Evolutionary conservation across 768 basidiomycete genomes (phyloP).

Genomic region (Kwoniella europaea): DNA sequence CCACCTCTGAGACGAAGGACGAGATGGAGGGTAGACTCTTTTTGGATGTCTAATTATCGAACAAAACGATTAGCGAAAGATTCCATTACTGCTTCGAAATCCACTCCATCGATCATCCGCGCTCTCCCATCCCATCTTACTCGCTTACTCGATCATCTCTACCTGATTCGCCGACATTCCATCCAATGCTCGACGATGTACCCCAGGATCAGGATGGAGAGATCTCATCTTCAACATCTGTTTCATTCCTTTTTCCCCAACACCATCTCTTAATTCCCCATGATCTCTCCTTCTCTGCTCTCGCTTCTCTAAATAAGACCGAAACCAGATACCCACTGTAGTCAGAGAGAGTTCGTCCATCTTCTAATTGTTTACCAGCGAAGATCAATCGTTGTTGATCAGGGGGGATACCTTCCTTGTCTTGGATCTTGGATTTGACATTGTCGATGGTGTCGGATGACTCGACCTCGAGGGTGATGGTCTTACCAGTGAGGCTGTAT

Average conservation of each 20-base stretch:
- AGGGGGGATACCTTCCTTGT: conserved; percentile 61
- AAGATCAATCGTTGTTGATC: conserved; percentile 63
- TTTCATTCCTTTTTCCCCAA: too few species aligned
- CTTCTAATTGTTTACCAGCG: conserved; percentile 63
- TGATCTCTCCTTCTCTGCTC: neutral
- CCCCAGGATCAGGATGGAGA: too few species aligned
- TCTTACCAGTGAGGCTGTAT: conserved; percentile 69
- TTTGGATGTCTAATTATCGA: conserved; percentile 54
- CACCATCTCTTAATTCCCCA: too few species aligned
- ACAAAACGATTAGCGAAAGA: conserved; percentile 15
- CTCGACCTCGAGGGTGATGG: conserved; percentile 67
- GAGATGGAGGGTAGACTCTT: conserved; percentile 92
- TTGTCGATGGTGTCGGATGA: conserved; percentile 63
- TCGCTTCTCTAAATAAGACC: neutral
- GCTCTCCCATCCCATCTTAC: too few species aligned
- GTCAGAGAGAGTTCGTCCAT: conserved; percentile 60
- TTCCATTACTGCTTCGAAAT: neutral
- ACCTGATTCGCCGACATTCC: too few species aligned
- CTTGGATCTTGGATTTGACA: conserved; percentile 61
- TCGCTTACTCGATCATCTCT: too few species aligned
- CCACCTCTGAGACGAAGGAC: conserved; percentile 97
- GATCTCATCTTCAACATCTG: too few species aligned
- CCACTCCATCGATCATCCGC: conserved; percentile 4
- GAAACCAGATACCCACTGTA: conserved; percentile 52
- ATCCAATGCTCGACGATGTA: too few species aligned